A percentile compares a stretch with the other conserved stretches of the same genome.
phyloP scores from a whole-genome alignment of 805 yeast genomes.

The Hanseniaspora osmophila region DNA sequence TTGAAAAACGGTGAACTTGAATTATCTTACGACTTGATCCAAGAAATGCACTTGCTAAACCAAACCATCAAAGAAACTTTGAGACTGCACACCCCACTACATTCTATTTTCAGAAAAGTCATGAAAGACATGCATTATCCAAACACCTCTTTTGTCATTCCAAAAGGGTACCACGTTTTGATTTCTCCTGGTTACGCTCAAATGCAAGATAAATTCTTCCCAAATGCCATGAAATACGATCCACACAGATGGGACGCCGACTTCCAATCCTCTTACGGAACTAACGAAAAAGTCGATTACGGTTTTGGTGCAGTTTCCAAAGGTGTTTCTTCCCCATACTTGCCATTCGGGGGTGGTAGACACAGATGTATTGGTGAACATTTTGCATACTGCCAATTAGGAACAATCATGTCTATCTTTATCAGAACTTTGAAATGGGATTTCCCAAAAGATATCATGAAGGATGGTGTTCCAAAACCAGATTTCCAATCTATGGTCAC shows the following conservation, averaged over 20 bases:
- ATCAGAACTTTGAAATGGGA: conserved; percentile 70
- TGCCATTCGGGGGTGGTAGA: conserved; percentile 98
- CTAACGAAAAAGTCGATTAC: conserved; percentile 50
- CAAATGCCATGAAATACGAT: conserved; percentile 53
- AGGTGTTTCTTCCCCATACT: conserved; percentile 90
- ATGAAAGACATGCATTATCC: conserved; percentile 67
- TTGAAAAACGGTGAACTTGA: conserved; percentile 42
- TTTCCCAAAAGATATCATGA: conserved; percentile 33
- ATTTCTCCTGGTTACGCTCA: conserved; percentile 90
- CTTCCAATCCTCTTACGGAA: conserved; percentile 22
- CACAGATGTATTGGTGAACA: conserved; percentile 99
- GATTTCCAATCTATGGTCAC: conserved; percentile 90
- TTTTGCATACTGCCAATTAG: conserved; percentile 88
- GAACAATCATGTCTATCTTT: conserved; percentile 63
- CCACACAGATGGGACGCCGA: conserved; percentile 76
- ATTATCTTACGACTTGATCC: conserved; percentile 69
- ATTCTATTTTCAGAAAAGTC: conserved; percentile 89
- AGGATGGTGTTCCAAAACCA: conserved; percentile 40
- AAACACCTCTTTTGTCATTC: conserved; percentile 65
- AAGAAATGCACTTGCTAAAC: conserved; percentile 67
- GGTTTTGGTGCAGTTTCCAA: conserved; percentile 95
- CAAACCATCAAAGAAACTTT: conserved; percentile 83
- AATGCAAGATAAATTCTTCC: conserved; percentile 65
- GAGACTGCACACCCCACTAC: conserved; percentile 92
- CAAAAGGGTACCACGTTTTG: conserved; percentile 76